phyloP scores from a whole-genome alignment of 257 asterid genomes.

The Nicotiana sylvestris region DNA sequence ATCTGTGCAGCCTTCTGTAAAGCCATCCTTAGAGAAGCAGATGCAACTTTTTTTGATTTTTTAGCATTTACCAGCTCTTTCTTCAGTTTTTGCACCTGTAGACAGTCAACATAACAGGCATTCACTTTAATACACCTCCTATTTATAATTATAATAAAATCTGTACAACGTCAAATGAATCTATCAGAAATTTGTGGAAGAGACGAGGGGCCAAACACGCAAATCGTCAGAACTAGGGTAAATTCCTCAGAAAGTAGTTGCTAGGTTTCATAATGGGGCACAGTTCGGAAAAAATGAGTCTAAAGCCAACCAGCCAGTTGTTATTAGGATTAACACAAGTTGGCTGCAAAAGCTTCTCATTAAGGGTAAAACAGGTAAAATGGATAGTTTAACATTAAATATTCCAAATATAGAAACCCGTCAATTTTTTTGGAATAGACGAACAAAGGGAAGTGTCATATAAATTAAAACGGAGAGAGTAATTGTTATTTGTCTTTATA shows the following conservation, averaged over 20 bases:
- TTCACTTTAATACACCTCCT: background rate
- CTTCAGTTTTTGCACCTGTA: slow-evolving; percentile 75
- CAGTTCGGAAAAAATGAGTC: background rate
- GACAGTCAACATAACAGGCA: background rate
- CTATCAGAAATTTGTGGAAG: background rate
- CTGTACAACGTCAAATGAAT: background rate
- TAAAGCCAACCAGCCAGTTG: background rate
- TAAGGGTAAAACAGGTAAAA: no score
- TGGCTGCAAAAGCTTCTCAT: background rate
- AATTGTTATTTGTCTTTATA: background rate
- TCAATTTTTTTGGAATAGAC: no score
- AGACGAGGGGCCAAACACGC: background rate
- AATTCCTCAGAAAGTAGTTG: background rate
- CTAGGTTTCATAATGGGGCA: background rate
- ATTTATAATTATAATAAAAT: background rate
- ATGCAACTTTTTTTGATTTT: slow-evolving; percentile 80
- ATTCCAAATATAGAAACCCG: no score
- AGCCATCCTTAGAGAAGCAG: slow-evolving; percentile 81
- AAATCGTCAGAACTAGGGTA: background rate
- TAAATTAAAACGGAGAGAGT: no score
- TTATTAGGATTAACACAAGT: background rate
- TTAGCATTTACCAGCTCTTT: slow-evolving; percentile 77
- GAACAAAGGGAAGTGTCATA: no score
- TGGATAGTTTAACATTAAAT: no score
- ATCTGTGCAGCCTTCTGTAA: slow-evolving; percentile 96